These are phyloP conservation scores for Rutstroemia sydowiana DNA, from an alignment of 2,329 filamentous ascomycete genomes.

Conservation along the genomic window DNA sequence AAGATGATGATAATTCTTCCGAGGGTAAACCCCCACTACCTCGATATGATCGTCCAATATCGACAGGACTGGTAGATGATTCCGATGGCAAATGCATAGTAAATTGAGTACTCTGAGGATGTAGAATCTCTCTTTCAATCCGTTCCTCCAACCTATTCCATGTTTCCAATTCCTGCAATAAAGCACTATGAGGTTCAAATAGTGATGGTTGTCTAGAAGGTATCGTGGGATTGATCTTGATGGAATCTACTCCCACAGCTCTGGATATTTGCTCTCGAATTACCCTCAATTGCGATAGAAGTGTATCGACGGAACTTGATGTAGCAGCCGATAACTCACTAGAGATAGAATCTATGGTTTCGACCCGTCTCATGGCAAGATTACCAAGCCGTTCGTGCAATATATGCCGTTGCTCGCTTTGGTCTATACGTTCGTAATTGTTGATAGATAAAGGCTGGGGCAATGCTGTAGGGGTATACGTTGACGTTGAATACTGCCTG, in stretches of 20 bases:
- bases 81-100: too few relatives aligned
- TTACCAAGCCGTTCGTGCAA: slow-evolving; percentile 19
- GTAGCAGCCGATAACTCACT: neutral
- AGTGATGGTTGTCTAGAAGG: neutral
- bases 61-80: slow-evolving; percentile 10
- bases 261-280: slow-evolving; percentile 16
- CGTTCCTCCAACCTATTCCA: slow-evolving; percentile 19
- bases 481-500: too few relatives aligned
- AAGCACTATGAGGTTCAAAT: slow-evolving; percentile 13
- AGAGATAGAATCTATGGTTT: slow-evolving; percentile 14
- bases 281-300: slow-evolving; percentile 14
- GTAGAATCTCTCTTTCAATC: slow-evolving; percentile 20
- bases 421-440: slow-evolving; percentile 6
- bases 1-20: neutral
- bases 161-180: slow-evolving; percentile 18
- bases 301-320: slow-evolving; percentile 6
- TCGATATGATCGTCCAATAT: neutral
- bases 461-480: slow-evolving; percentile 8
- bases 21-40: slow-evolving; percentile 28
- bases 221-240: neutral
- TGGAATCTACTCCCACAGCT: slow-evolving; percentile 14
- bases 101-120: slow-evolving; percentile 12
- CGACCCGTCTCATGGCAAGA: slow-evolving; percentile 18
- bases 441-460: neutral
- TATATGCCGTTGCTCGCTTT: slow-evolving; percentile 10